These are phyloP conservation scores for Backusella australiensis DNA, from an alignment of 192 early-diverging fungal genomes.

Conservation along the genomic window DNA sequence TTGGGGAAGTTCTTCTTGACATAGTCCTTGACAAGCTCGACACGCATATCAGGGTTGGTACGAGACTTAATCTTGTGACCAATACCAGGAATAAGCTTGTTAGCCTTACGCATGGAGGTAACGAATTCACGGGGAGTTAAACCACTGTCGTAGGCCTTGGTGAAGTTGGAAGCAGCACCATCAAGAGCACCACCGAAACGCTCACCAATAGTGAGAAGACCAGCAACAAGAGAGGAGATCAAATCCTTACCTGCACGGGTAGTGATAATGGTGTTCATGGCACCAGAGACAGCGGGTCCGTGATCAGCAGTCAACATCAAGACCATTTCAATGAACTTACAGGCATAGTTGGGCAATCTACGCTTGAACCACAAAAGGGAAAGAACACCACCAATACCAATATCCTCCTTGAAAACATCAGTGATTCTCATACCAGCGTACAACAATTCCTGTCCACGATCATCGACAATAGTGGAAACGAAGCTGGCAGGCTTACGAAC, in stretches of 20 bases:
- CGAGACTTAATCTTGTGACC: slow-evolving; percentile 99
- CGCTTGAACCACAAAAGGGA: slow-evolving; percentile 99
- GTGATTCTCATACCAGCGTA: slow-evolving; percentile 99
- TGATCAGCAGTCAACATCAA: slow-evolving; percentile 99
- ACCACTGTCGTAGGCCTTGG: slow-evolving; percentile 89
- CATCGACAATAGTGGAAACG: slow-evolving; percentile 98
- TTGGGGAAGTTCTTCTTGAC: slow-evolving; percentile 84
- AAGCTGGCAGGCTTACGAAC: slow-evolving; percentile 98
- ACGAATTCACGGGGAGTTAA: slow-evolving; percentile 94
- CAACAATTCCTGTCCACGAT: slow-evolving; percentile 97
- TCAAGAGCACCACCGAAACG: slow-evolving; percentile 98
- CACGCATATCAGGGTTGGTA: slow-evolving; percentile 97
- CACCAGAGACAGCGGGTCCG: slow-evolving; percentile 96
- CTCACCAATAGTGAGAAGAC: slow-evolving; percentile 96
- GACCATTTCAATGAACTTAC: slow-evolving; percentile 99
- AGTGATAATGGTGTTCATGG: slow-evolving; percentile 87
- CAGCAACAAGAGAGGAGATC: slow-evolving; percentile 91
- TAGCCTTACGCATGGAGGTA: slow-evolving; percentile 88
- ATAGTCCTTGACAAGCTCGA: slow-evolving; percentile 92
- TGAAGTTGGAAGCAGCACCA: slow-evolving; percentile 92
- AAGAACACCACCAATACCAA: slow-evolving; percentile 97
- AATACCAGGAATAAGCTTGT: slow-evolving; percentile 98
- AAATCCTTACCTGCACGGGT: slow-evolving; percentile 98
- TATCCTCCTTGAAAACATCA: slow-evolving; percentile 98
- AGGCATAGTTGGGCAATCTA: slow-evolving; percentile 89